A percentile compares a stretch with the other conserved stretches of the same genome.
Evolutionary conservation across 768 basidiomycete genomes (phyloP).

Genomic region (Hemileccinum rubropunctum): DNA sequence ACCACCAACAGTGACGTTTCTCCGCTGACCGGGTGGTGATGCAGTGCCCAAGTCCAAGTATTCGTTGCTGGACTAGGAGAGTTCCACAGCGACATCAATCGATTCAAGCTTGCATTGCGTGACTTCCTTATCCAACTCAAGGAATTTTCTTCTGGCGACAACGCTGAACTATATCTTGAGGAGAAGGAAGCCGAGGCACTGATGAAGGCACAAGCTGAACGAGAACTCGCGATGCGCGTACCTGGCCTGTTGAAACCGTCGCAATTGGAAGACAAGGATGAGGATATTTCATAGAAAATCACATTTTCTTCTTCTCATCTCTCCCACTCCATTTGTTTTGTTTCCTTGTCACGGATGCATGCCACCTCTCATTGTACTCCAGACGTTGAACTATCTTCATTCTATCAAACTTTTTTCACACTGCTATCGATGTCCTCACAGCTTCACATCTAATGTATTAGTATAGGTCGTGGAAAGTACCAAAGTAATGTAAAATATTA

Average conservation of each 20-base stretch:
- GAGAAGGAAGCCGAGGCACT: constrained; percentile 89
- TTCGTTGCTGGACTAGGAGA: constrained; percentile 69
- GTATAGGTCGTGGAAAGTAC: constrained; percentile 31
- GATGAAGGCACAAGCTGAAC: constrained; percentile 77
- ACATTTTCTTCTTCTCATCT: constrained; percentile 22
- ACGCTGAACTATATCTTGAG: constrained; percentile 87
- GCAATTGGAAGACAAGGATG: constrained; percentile 91
- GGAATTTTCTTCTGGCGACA: constrained; percentile 92
- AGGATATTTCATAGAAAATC: constrained; percentile 53
- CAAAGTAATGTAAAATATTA: constrained; percentile 28
- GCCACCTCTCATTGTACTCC: constrained; percentile 16
- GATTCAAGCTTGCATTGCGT: constrained; percentile 91
- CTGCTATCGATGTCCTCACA: constrained; percentile 32
- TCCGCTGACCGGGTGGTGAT: constrained; percentile 6
- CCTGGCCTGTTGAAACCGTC: constrained; percentile 98
- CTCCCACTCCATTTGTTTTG: constrained; percentile 20
- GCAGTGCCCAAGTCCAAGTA: constrained; percentile 66
- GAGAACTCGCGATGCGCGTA: constrained; percentile 86
- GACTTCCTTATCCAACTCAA: constrained; percentile 98
- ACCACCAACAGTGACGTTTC: neutral
- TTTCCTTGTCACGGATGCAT: constrained; percentile 31
- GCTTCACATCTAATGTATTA: constrained; percentile 38
- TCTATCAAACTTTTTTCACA: constrained; percentile 19
- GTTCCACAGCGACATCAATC: constrained; percentile 74
- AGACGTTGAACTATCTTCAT: constrained; percentile 30